phyloP scores from a whole-genome alignment of 1,284 basidiomycete genomes.

The Naganishia albida region DNA sequence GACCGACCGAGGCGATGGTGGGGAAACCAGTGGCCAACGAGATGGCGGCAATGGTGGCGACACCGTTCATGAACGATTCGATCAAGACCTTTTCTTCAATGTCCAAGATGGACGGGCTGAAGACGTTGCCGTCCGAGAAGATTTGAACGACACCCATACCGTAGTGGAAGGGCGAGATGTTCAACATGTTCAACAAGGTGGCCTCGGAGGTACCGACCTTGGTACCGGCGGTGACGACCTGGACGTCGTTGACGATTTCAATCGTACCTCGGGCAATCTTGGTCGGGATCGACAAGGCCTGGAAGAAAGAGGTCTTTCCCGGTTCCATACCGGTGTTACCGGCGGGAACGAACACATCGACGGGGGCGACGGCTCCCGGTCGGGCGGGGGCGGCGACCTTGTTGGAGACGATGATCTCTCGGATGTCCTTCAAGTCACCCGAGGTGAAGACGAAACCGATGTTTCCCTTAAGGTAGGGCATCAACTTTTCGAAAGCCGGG shows the following conservation, averaged over 20 bases:
- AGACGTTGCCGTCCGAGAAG: slow-evolving; percentile 87
- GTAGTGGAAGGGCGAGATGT: slow-evolving; percentile 98
- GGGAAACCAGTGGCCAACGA: slow-evolving; percentile 96
- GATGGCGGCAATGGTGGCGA: slow-evolving; percentile 94
- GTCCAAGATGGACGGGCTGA: slow-evolving; percentile 89
- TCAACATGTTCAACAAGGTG: slow-evolving; percentile 97
- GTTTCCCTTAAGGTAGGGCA: slow-evolving; percentile 95
- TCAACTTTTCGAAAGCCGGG: slow-evolving; percentile 94
- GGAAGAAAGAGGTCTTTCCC: slow-evolving; percentile 99
- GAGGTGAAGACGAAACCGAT: slow-evolving; percentile 99
- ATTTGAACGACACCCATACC: slow-evolving; percentile 96
- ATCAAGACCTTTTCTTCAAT: slow-evolving; percentile 88
- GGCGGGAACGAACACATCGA: slow-evolving; percentile 86
- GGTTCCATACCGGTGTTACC: slow-evolving; percentile 99
- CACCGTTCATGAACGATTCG: slow-evolving; percentile 84
- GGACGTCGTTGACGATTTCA: slow-evolving; percentile 96
- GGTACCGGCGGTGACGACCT: slow-evolving; percentile 87
- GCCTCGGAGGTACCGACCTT: slow-evolving; percentile 98
- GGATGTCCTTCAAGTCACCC: slow-evolving; percentile 89
- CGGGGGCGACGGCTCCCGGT: slow-evolving; percentile 93
- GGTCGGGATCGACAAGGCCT: slow-evolving; percentile 98
- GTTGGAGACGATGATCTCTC: slow-evolving; percentile 89
- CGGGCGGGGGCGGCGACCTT: slow-evolving; percentile 97
- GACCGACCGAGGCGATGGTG: slow-evolving; percentile 87
- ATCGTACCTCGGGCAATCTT: slow-evolving; percentile 99